Evolutionary conservation across 2,329 filamentous ascomycete species (phyloP).

Genomic region (Thielaviopsis punctulata): DNA sequence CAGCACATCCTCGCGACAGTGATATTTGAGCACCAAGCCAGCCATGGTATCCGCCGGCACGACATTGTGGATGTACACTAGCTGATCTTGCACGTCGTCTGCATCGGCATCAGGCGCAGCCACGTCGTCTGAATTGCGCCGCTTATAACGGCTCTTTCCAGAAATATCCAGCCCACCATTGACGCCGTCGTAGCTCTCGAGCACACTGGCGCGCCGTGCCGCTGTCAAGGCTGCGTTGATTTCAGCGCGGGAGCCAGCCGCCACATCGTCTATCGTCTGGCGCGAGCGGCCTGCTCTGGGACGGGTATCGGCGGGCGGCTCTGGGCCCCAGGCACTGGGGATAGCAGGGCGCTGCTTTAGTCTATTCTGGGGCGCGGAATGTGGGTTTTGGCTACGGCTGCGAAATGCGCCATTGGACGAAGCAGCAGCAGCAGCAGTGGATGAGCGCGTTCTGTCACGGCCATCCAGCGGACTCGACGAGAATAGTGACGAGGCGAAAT

Average conservation of each 20-base stretch:
- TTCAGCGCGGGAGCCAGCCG: constrained; percentile 34
- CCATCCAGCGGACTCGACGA: constrained; percentile 1
- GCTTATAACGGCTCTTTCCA: constrained; percentile 37
- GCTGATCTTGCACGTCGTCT: constrained; percentile 50
- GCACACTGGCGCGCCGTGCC: constrained; percentile 38
- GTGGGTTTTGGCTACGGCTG: constrained; percentile 3
- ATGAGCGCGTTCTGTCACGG: not conserved
- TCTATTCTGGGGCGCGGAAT: not conserved
- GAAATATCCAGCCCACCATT: constrained; percentile 39
- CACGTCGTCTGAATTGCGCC: constrained; percentile 51
- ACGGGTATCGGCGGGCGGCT: constrained; percentile 23
- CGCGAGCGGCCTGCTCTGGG: not conserved
- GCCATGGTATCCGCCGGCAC: constrained; percentile 72
- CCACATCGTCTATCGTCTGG: constrained; percentile 28
- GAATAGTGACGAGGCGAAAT: constrained; percentile 10
- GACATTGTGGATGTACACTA: constrained; percentile 85
- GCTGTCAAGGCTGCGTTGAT: constrained; percentile 37
- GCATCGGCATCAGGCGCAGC: constrained; percentile 20
- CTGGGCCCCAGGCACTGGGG: constrained; percentile 30
- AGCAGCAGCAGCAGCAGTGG: not conserved
- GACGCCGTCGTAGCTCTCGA: constrained; percentile 44
- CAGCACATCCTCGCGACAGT: constrained; percentile 67
- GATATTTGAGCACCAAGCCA: constrained; percentile 77
- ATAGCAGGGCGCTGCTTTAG: constrained; percentile 7
- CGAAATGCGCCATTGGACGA: not conserved